Evolutionary conservation across 495 filamentous ascomycete genomes (phyloP).

Genomic region (Penicillium bialowiezense): DNA sequence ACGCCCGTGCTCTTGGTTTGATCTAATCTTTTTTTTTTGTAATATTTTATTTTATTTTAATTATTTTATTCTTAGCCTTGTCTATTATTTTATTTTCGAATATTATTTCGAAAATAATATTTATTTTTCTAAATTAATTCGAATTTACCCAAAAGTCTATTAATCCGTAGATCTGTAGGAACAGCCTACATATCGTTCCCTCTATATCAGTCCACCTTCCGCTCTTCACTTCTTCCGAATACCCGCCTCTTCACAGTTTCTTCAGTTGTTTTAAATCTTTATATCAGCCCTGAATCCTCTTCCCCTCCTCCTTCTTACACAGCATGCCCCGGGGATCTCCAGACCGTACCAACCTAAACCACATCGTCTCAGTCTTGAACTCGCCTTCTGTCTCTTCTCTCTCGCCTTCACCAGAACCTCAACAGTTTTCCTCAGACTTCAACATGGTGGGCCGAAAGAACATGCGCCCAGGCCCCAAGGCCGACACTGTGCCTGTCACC

Average conservation of each 20-base stretch:
- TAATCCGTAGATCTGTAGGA: conserved; percentile 29
- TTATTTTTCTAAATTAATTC: conserved; percentile 15
- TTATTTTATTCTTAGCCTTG: conserved; percentile 5
- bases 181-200: conserved; percentile 14
- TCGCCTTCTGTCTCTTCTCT: conserved; percentile 6
- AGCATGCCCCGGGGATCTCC: conserved; percentile 2
- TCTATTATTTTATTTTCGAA: conserved; percentile 5
- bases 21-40: conserved; percentile 19
- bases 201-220: conserved; percentile 33
- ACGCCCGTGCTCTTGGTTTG: conserved; percentile 25
- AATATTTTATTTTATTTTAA: conserved; percentile 21
- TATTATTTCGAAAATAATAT: conserved; percentile 11
- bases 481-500: conserved; percentile 34
- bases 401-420: conserved; percentile 7
- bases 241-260: background rate
- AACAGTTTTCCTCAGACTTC: background rate
- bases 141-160: conserved; percentile 21
- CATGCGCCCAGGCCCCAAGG: conserved; percentile 8
- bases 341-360: background rate
- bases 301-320: background rate
- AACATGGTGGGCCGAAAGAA: conserved; percentile 8
- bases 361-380: conserved; percentile 8
- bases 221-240: conserved; percentile 14
- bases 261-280: background rate
- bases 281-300: background rate